Conservation (phyloP, 139 green algal species). For the Penium margaritaceum region DNA sequence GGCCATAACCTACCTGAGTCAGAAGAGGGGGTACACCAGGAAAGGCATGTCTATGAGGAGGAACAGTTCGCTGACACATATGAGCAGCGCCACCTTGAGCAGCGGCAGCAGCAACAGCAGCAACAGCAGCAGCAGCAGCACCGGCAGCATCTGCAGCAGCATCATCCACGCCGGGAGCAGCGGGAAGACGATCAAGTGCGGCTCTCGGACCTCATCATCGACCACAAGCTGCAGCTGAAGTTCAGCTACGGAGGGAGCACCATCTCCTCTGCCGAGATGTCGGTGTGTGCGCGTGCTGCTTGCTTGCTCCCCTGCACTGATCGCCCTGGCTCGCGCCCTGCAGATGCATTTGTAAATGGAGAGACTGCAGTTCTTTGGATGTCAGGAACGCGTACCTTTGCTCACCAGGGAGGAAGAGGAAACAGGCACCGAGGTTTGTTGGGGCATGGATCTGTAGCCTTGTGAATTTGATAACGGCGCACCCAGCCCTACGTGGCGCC, state of each 20-base stretch:
- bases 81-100: no score
- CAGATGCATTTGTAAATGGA: neutral
- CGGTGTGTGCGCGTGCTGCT: neutral
- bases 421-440: neutral
- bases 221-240: neutral
- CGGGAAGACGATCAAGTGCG: conserved; percentile 25
- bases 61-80: no score
- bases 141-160: no score
- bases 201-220: conserved; percentile 2
- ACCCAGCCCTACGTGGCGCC: neutral
- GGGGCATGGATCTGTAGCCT: neutral
- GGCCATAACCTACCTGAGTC: no score
- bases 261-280: conserved; percentile 21
- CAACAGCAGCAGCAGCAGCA: no score
- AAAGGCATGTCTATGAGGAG: no score
- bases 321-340: neutral
- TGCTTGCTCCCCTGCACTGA: neutral
- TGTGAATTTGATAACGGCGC: neutral
- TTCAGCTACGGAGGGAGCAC: conserved; percentile 36
- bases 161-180: no score
- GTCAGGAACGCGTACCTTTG: neutral
- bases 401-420: neutral
- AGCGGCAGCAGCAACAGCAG: no score
- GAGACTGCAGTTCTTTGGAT: neutral
- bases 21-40: no score